A percentile compares a stretch with the other conserved stretches of the same genome.
Evolutionary conservation across 768 basidiomycete species (phyloP).

Genomic region (Leccinum subtestaceum): DNA sequence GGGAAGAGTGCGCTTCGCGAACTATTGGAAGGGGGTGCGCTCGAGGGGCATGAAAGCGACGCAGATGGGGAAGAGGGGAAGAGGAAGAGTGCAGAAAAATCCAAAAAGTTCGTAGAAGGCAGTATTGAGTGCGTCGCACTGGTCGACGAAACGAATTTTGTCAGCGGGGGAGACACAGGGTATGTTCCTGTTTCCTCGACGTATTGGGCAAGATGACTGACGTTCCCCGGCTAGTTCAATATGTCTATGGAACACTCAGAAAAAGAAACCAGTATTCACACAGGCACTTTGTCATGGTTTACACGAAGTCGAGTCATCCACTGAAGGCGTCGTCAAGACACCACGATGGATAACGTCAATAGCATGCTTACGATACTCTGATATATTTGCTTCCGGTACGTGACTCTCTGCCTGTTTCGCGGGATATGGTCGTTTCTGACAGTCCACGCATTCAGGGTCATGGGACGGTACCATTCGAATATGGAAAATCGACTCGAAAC

Average conservation of each 20-base stretch:
- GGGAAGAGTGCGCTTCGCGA: conserved; percentile 77
- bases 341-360: conserved; percentile 92
- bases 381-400: conserved; percentile 86
- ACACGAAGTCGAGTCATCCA: conserved; percentile 64
- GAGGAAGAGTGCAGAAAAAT: conserved; percentile 24
- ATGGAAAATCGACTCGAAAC: conserved; percentile 82
- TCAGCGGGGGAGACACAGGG: conserved; percentile 97
- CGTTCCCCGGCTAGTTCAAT: conserved; percentile 53
- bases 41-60: conserved; percentile 55
- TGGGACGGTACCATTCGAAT: conserved; percentile 89
- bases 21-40: conserved; percentile 73
- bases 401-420: background rate
- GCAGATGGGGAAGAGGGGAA: conserved; percentile 38
- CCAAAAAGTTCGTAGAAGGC: conserved; percentile 71
- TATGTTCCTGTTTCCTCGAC: conserved; percentile 36
- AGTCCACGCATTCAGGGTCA: conserved; percentile 57
- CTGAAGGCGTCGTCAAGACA: conserved; percentile 69
- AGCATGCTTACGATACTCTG: conserved; percentile 80
- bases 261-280: conserved; percentile 94
- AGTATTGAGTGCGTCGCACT: conserved; percentile 90
- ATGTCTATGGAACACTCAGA: conserved; percentile 84
- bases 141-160: conserved; percentile 91
- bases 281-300: conserved; percentile 86
- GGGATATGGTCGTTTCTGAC: conserved; percentile 1
- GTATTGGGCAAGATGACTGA: conserved; percentile 2